Conservation (phyloP, 306 rosid genomes). For the Psophocarpus tetragonolobus region DNA sequence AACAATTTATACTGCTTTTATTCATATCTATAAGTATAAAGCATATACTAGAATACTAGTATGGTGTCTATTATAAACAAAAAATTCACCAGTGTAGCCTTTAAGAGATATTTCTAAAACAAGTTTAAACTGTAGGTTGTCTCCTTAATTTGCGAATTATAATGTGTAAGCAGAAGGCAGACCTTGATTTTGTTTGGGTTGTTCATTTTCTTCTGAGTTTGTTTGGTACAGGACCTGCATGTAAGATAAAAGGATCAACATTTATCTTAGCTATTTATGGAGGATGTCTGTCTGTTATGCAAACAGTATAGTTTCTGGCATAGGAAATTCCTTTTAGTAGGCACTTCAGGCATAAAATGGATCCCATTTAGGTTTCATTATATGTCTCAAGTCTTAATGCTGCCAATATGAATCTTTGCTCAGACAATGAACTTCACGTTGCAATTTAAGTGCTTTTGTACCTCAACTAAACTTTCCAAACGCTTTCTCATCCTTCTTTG, state of each 20-base stretch:
- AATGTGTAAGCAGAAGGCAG: constrained; percentile 26
- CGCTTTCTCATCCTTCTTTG: constrained; percentile 88
- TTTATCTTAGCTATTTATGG: constrained; percentile 10
- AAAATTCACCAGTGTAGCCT: background rate
- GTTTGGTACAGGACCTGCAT: constrained; percentile 60
- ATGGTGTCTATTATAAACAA: background rate
- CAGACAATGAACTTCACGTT: background rate
- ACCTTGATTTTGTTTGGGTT: constrained; percentile 51
- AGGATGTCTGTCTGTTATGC: constrained; percentile 3
- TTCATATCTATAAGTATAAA: background rate
- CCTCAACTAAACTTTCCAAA: constrained; percentile 69
- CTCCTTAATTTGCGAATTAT: background rate
- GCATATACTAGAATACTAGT: background rate
- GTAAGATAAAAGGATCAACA: constrained; percentile 33
- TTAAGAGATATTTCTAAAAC: background rate
- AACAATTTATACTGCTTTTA: constrained; percentile 13
- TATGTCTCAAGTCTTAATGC: background rate
- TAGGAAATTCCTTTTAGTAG: background rate
- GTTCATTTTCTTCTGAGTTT: constrained; percentile 47
- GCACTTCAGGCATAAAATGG: background rate
- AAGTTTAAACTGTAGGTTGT: background rate
- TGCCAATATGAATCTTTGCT: background rate
- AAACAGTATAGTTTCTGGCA: background rate
- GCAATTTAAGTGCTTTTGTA: constrained; percentile 26
- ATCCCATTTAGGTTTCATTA: constrained; percentile 13